A percentile compares a stretch with the other conserved stretches of the same genome.
Conservation (phyloP, 345 rosid genomes). For the Salix dunnii region DNA sequence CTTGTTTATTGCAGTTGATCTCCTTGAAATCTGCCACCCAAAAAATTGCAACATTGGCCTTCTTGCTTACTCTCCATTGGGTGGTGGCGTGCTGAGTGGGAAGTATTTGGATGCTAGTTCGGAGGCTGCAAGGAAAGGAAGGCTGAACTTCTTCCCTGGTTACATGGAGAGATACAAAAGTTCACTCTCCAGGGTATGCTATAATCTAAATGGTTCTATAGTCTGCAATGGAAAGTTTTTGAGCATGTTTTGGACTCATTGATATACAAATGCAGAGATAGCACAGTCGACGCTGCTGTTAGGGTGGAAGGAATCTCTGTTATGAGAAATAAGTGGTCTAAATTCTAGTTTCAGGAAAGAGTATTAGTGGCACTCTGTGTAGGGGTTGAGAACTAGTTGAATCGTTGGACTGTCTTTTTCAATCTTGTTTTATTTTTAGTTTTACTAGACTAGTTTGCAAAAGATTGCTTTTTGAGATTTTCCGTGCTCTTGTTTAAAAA, state of each 20-base stretch:
- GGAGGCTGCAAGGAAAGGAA: constrained; percentile 68
- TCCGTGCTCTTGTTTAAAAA: neutral
- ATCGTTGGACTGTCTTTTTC: neutral
- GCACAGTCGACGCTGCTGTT: neutral
- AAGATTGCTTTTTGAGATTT: neutral
- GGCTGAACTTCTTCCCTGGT: constrained; percentile 78
- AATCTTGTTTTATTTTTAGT: neutral
- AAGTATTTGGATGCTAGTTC: constrained; percentile 58
- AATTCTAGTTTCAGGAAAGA: neutral
- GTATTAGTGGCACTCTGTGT: neutral
- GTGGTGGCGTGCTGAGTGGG: constrained; percentile 67
- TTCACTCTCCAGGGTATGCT: constrained; percentile 63
- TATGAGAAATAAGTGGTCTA: neutral
- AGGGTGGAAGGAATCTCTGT: neutral
- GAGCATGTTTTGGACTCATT: neutral
- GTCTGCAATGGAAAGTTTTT: neutral
- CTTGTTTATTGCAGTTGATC: constrained; percentile 57
- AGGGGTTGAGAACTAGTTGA: neutral
- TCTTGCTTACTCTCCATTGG: constrained; percentile 82
- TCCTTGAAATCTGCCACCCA: constrained; percentile 88
- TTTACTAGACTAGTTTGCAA: neutral
- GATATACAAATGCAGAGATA: neutral
- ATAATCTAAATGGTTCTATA: neutral
- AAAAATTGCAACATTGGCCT: constrained; percentile 78
- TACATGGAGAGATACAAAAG: constrained; percentile 81